Percentiles rank a stretch among this genome's conserved stretches.
Evolutionary conservation across 345 rosid species (phyloP).

Genomic region (Dipteronia dyeriana): DNA sequence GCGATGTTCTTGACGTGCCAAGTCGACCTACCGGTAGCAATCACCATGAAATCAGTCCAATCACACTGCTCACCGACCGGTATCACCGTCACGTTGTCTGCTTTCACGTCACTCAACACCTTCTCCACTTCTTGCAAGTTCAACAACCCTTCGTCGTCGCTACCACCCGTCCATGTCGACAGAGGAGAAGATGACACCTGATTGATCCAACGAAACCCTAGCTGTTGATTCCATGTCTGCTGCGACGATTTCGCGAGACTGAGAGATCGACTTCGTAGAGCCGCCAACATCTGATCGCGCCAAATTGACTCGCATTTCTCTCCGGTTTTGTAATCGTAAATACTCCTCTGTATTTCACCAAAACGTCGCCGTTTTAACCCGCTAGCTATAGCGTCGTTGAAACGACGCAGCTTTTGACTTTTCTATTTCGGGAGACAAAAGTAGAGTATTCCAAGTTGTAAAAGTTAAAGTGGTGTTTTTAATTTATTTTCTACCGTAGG

Average conservation of each 20-base stretch:
- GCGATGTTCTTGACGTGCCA: conserved; percentile 95
- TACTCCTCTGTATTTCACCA: no score
- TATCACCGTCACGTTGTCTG: conserved; percentile 77
- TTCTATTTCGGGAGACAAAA: neutral
- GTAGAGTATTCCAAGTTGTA: neutral
- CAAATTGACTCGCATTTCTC: neutral
- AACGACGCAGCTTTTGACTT: neutral
- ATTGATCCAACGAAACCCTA: conserved; percentile 26
- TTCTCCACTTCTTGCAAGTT: conserved; percentile 69
- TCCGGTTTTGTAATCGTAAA: neutral
- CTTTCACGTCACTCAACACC: conserved; percentile 75
- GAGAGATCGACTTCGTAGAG: conserved; percentile 35
- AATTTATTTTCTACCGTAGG: neutral
- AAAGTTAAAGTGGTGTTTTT: neutral
- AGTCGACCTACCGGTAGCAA: conserved; percentile 87
- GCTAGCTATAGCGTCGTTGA: neutral
- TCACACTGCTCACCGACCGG: conserved; percentile 48
- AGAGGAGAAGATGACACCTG: conserved; percentile 29
- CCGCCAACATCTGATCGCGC: conserved; percentile 42
- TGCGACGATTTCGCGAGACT: conserved; percentile 4
- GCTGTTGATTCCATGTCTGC: conserved; percentile 26
- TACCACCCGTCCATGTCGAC: conserved; percentile 6
- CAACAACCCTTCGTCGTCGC: conserved; percentile 31
- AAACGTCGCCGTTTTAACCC: conserved; percentile 8
- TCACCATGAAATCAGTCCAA: conserved; percentile 79